Evolutionary conservation across 73 alveolate genomes (phyloP), one percentile per base, ranked within the genome.

Genomic region (Durusdinium trenchii): DNA sequence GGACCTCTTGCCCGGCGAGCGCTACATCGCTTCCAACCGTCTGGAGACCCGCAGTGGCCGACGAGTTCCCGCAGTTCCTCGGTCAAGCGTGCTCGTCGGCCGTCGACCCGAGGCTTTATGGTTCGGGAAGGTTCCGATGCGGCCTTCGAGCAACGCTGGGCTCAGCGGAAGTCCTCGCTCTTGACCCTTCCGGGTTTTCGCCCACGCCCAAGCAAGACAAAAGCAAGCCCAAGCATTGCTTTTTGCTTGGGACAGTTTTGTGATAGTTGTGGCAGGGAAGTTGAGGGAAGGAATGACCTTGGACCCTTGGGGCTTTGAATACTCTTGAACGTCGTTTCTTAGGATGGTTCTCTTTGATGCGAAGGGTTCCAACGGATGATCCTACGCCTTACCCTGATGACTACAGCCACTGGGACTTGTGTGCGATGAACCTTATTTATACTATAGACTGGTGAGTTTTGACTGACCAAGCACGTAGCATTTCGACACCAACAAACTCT

Each of bases 101-200:
- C 9, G 64, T 20, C 28, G 28, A 54, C 64, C 20, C 28, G 64
- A 54, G 9, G 64, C 64, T 54, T 54, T 9, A n/a, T n/a, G 76
- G 86, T 40, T 28, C 26, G 67, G 32, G 71, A 92, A 75, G 98
- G 98, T 4, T 89, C 98, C 18, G 98, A 92, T 61, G 91, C 98
- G 9, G 90, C 98, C 75, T 92, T 92, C 61, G 98, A 92, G 61
- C 98, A 92, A 40, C 98, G 98, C 6, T 92, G 98, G 98, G 98
- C 98, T 36, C 76, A 69, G 75, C 87, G 98, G 40, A 69, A 92
- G 81, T 45, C 78, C 30, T 92, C 98, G 64, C 26, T 92, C 46
- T 62, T 92, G 90, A 73, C 87, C 5, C 91, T 92, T 6, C 91
- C 87, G 23, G 98, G 98, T 62, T 92, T 92, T 73, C 75, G 98